Conservation (phyloP, 169 alveolate species). For the Babesia divergens region DNA sequence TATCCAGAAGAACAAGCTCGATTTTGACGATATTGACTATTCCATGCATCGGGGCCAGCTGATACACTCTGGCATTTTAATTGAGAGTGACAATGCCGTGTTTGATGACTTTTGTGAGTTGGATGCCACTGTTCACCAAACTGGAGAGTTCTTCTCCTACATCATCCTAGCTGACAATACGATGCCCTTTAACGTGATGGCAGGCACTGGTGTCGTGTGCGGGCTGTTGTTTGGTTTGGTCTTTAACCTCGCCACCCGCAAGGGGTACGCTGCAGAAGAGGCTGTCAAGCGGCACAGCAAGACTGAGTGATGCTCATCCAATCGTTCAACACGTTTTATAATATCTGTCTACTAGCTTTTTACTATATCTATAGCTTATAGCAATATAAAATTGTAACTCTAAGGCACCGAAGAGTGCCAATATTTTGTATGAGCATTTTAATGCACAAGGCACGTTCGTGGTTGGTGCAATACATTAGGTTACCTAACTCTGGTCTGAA, state of each 20-base stretch:
- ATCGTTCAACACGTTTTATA: no score
- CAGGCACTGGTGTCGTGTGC: conserved; percentile 26
- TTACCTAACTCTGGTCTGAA: no score
- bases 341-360: no score
- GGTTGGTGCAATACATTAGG: no score
- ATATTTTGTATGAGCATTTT: no score
- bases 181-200: conserved; percentile 61
- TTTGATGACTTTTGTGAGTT: neutral
- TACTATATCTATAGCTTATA: no score
- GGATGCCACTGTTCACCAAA: neutral
- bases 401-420: no score
- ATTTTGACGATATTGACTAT: conserved; percentile 27
- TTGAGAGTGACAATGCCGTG: neutral
- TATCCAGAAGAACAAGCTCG: conserved; percentile 40
- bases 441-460: no score
- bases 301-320: no score
- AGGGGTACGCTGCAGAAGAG: neutral
- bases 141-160: conserved; percentile 35
- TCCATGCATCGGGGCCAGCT: conserved; percentile 52
- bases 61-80: conserved; percentile 31
- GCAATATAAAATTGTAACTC: no score
- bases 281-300: conserved; percentile 2
- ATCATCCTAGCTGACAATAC: conserved; percentile 51
- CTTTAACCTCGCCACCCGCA: conserved; percentile 14
- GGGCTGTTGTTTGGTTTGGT: conserved; percentile 56